Conservation (phyloP, 768 basidiomycete species). For the Kwoniella dendrophila region DNA sequence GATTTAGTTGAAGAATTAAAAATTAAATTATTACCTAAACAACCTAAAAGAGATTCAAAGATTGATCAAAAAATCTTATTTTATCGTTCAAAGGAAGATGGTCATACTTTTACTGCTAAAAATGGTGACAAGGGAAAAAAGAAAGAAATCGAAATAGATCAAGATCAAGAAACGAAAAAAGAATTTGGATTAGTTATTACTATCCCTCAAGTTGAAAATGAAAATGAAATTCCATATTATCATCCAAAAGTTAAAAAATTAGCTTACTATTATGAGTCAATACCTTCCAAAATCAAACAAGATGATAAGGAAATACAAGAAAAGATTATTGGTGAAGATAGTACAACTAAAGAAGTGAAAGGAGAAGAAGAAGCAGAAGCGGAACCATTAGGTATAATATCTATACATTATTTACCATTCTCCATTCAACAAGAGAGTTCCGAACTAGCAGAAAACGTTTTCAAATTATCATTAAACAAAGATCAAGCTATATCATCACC, state of each 20-base stretch:
- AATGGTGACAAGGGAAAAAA: not conserved
- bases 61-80: slow-evolving; percentile 79
- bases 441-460: too few species aligned
- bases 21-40: slow-evolving; percentile 71
- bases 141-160: not conserved
- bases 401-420: slow-evolving; percentile 38
- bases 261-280: slow-evolving; percentile 69
- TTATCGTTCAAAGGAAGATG: slow-evolving; percentile 57
- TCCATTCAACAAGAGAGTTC: not conserved
- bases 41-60: slow-evolving; percentile 72
- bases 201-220: slow-evolving; percentile 56
- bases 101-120: not conserved
- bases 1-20: slow-evolving; percentile 63
- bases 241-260: slow-evolving; percentile 80
- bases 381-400: slow-evolving; percentile 24
- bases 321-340: slow-evolving; percentile 1
- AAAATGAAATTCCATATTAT: slow-evolving; percentile 73
- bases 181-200: slow-evolving; percentile 56
- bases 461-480: not conserved
- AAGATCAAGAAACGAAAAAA: not conserved
- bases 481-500: not conserved
- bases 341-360: slow-evolving; percentile 11
- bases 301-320: slow-evolving; percentile 1
- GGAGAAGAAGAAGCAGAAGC: slow-evolving; percentile 2
- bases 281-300: not conserved